These are phyloP conservation scores for Lepidopterella palustris DNA, from an alignment of 495 filamentous ascomycete species.

Conservation along the genomic window DNA sequence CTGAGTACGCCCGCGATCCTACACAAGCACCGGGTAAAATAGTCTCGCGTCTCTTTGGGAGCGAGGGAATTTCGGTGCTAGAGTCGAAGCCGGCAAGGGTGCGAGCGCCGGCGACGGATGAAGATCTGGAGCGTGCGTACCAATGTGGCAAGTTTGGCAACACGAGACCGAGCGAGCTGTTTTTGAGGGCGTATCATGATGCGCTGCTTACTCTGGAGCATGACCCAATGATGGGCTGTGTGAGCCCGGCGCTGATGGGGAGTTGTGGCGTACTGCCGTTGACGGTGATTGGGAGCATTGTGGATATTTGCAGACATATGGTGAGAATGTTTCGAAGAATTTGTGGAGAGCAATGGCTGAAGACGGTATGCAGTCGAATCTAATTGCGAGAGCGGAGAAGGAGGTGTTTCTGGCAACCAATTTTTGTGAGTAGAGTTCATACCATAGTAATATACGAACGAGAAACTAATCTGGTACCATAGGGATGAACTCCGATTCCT, in stretches of 20 bases:
- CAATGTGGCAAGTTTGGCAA: constrained; percentile 64
- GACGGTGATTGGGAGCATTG: constrained; percentile 61
- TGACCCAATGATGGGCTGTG: constrained; percentile 49
- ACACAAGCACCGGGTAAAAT: constrained; percentile 46
- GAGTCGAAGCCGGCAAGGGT: constrained; percentile 12
- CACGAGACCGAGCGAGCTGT: constrained; percentile 57
- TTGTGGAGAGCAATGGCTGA: neutral
- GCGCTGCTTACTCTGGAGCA: constrained; percentile 54
- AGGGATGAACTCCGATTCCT: constrained; percentile 56
- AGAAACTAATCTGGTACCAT: too few species aligned
- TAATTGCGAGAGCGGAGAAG: constrained; percentile 63
- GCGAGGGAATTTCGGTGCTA: constrained; percentile 14
- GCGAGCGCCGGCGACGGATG: constrained; percentile 27
- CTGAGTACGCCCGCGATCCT: constrained; percentile 50
- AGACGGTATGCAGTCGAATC: constrained; percentile 44
- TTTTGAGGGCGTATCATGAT: constrained; percentile 63
- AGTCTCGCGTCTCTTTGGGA: constrained; percentile 50
- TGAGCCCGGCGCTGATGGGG: constrained; percentile 66
- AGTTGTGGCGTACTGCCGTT: constrained; percentile 59
- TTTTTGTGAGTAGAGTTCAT: constrained; percentile 58
- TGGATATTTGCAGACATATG: constrained; percentile 66
- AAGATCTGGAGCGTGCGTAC: constrained; percentile 47
- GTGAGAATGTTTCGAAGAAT: neutral
- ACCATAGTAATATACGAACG: too few species aligned
- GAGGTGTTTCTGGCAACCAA: constrained; percentile 71